Evolutionary conservation across 768 basidiomycete species (phyloP).

Genomic region (Tulasnella sp.): DNA sequence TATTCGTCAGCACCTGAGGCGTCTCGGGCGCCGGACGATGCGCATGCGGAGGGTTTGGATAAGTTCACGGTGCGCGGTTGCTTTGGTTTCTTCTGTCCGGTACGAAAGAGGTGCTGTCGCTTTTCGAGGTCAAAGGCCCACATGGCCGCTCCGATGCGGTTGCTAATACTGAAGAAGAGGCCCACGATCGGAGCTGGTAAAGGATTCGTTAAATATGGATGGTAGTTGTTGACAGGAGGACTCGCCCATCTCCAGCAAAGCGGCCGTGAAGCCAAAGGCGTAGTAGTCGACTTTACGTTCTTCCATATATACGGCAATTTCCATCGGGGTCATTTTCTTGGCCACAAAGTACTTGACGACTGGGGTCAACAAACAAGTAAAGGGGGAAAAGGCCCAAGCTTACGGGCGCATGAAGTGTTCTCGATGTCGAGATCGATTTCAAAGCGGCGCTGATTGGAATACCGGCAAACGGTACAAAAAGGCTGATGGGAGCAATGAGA

Average conservation of each 20-base stretch:
- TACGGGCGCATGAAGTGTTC: constrained; percentile 56
- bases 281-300: constrained; percentile 81
- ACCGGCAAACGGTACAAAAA: constrained; percentile 56
- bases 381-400: constrained; percentile 21
- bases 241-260: constrained; percentile 51
- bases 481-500: constrained; percentile 45
- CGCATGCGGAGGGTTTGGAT: too few relatives aligned
- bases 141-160: constrained; percentile 88
- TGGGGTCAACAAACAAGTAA: background rate
- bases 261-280: constrained; percentile 70
- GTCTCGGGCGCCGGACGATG: too few relatives aligned
- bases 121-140: constrained; percentile 58
- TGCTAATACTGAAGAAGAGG: constrained; percentile 69
- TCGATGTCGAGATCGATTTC: constrained; percentile 54
- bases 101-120: constrained; percentile 31
- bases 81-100: constrained; percentile 26
- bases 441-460: constrained; percentile 48
- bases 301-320: constrained; percentile 66
- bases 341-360: constrained; percentile 57
- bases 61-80: constrained; percentile 2
- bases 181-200: constrained; percentile 59
- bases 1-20: too few relatives aligned
- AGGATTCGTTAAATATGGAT: background rate
- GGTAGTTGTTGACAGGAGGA: background rate
- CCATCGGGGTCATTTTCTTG: constrained; percentile 65